A percentile compares a stretch with the other conserved stretches of the same genome.
phyloP scores from a whole-genome alignment of 352 stramenopile genomes.

The Phytophthora vignae region DNA sequence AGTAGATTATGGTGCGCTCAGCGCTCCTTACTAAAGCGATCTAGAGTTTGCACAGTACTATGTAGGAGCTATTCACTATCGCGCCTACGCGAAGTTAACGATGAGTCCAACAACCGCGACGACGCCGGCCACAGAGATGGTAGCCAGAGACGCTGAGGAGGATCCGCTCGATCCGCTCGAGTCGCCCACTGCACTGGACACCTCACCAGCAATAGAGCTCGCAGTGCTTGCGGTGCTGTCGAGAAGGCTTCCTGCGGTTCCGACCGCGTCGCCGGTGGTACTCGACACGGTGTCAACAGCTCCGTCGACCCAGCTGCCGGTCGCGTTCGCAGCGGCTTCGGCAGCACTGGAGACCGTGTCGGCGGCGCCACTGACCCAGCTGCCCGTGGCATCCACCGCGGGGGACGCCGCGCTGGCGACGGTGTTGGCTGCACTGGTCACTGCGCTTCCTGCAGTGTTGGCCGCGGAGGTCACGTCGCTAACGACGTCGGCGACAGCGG shows the following conservation, averaged over 20 bases:
- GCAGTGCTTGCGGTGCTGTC: slow-evolving; percentile 18
- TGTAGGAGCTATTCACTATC: too few species aligned
- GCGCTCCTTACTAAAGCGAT: not conserved
- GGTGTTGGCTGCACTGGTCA: slow-evolving; percentile 10
- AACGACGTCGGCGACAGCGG: slow-evolving; percentile 11
- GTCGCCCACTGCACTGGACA: slow-evolving; percentile 22
- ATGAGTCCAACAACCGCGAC: slow-evolving; percentile 8
- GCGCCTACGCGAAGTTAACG: slow-evolving; percentile 33
- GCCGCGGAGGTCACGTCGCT: slow-evolving; percentile 21
- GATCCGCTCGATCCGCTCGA: slow-evolving; percentile 12
- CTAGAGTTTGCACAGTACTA: not conserved
- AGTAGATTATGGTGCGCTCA: not conserved
- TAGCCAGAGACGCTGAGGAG: slow-evolving; percentile 19
- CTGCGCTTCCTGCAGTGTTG: slow-evolving; percentile 20
- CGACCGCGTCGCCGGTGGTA: not conserved
- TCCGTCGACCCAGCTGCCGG: slow-evolving; percentile 23
- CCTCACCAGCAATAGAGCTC: slow-evolving; percentile 22
- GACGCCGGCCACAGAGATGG: slow-evolving; percentile 19
- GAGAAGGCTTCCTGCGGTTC: slow-evolving; percentile 14
- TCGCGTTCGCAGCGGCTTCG: slow-evolving; percentile 8
- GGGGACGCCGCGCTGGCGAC: slow-evolving; percentile 11
- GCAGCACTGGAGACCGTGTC: slow-evolving; percentile 21
- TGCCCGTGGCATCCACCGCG: slow-evolving; percentile 23
- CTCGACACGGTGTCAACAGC: slow-evolving; percentile 20
- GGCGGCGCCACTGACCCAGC: slow-evolving; percentile 19